These are phyloP conservation scores for Neocatenulostroma microsporum DNA, from an alignment of 2,329 filamentous ascomycete species.

Conservation along the genomic window DNA sequence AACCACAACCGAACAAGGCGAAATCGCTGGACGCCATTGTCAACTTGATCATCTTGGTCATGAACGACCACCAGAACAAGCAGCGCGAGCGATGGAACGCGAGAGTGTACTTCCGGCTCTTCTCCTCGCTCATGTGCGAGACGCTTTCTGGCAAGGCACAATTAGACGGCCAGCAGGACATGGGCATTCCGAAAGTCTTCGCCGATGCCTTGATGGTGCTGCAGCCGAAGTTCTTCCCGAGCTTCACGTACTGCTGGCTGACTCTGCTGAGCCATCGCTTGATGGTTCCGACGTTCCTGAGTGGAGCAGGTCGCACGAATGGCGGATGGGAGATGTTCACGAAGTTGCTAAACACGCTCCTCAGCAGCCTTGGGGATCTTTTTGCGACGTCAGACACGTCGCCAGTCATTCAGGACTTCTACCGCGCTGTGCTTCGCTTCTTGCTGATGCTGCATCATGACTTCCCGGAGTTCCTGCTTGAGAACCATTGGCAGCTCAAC, in stretches of 20 bases:
- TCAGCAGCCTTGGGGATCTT: constrained; percentile 65
- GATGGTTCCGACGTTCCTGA: constrained; percentile 72
- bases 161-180: constrained; percentile 23
- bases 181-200: constrained; percentile 64
- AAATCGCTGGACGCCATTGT: constrained; percentile 70
- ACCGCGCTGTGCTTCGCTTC: constrained; percentile 74
- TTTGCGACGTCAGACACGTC: constrained; percentile 65
- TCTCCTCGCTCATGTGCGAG: constrained; percentile 75
- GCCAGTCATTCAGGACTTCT: constrained; percentile 69
- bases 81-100: constrained; percentile 77
- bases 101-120: constrained; percentile 82
- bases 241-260: constrained; percentile 80
- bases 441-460: constrained; percentile 84
- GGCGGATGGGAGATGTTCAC: constrained; percentile 68
- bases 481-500: constrained; percentile 76
- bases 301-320: constrained; percentile 26
- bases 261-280: constrained; percentile 73
- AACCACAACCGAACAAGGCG: constrained; percentile 58
- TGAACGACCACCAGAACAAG: constrained; percentile 78
- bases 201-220: constrained; percentile 64
- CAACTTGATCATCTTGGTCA: constrained; percentile 67
- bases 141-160: constrained; percentile 35
- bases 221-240: constrained; percentile 68
- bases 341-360: constrained; percentile 45
- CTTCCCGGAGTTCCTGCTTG: constrained; percentile 84